Conservation (phyloP, 106 monocot species). For the Cymbidium sinense region DNA sequence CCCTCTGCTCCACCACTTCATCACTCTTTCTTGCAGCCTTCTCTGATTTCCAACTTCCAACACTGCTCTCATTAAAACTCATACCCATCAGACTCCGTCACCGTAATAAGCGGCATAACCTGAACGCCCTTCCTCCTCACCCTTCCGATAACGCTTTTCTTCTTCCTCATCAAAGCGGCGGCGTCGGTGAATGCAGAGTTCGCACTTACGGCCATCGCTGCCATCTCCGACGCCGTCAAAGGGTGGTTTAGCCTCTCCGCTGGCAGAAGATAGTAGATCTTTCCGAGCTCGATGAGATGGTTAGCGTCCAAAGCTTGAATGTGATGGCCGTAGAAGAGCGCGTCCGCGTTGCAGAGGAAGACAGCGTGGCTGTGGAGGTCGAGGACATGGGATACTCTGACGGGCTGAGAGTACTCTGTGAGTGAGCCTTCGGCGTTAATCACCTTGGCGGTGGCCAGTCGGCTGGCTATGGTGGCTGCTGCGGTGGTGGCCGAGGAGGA, state of each 20-base stretch:
- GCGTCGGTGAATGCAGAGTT: constrained; percentile 5
- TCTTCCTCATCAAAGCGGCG: neutral
- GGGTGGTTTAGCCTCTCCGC: neutral
- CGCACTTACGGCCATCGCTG: constrained; percentile 7
- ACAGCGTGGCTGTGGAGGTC: neutral
- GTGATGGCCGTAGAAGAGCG: neutral
- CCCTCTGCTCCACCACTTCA: too few relatives aligned
- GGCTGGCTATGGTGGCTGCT: neutral
- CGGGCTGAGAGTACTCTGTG: constrained; percentile 3
- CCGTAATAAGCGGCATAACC: neutral
- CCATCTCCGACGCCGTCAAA: constrained; percentile 12
- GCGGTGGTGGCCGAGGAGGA: neutral
- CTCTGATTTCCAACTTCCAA: neutral
- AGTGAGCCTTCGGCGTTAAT: too few relatives aligned
- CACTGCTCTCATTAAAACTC: neutral
- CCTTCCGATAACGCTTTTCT: neutral
- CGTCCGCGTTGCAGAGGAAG: constrained; percentile 20
- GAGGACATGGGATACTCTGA: neutral
- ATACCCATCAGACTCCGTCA: neutral
- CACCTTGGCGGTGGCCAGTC: neutral
- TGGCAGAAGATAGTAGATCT: constrained; percentile 19
- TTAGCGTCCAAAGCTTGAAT: neutral
- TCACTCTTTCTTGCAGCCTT: neutral
- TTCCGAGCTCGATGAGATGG: neutral
- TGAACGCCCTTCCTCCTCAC: neutral